A percentile compares a stretch with the other conserved stretches of the same genome.
Conservation (phyloP, 1,284 basidiomycete species). For the Microbotryum silenes-acaulis region DNA sequence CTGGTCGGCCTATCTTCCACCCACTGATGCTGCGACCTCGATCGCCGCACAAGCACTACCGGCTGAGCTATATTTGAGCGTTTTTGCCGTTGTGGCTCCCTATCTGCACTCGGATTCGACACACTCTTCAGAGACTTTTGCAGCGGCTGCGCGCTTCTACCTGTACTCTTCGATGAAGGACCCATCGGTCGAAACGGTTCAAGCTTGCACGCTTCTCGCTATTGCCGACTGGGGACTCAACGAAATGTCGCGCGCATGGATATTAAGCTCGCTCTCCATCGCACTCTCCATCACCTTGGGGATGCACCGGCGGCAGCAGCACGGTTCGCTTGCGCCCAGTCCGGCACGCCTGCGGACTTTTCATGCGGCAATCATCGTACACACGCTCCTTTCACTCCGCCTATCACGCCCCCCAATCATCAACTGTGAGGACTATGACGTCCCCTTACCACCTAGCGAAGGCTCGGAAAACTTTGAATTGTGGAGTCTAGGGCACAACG, state of each 20-base stretch:
- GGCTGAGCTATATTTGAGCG: slow-evolving; percentile 48
- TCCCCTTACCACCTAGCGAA: slow-evolving; percentile 16
- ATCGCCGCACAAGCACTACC: slow-evolving; percentile 47
- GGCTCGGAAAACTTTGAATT: slow-evolving; percentile 27
- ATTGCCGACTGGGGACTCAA: slow-evolving; percentile 23
- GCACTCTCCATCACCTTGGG: slow-evolving; percentile 13
- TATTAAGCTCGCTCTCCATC: slow-evolving; percentile 17
- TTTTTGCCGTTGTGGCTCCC: slow-evolving; percentile 61
- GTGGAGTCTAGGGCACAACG: slow-evolving; percentile 10
- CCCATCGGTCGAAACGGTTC: slow-evolving; percentile 18
- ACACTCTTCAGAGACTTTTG: slow-evolving; percentile 35
- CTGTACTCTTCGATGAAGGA: slow-evolving; percentile 6
- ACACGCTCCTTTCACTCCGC: slow-evolving; percentile 23
- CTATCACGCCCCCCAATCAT: slow-evolving; percentile 12
- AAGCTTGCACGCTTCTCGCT: slow-evolving; percentile 8
- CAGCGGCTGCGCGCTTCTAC: slow-evolving; percentile 11
- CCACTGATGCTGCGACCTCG: slow-evolving; percentile 38
- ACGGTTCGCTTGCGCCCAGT: too few relatives aligned
- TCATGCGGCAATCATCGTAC: slow-evolving; percentile 22
- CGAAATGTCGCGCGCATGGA: slow-evolving; percentile 19
- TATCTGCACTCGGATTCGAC: slow-evolving; percentile 62
- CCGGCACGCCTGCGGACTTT: slow-evolving; percentile 2
- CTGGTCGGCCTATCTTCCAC: slow-evolving; percentile 19
- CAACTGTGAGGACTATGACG: slow-evolving; percentile 20
- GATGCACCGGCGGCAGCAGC: not conserved